Conservation (phyloP, 192 early-diverging fungal genomes). For the Backusella circina region DNA sequence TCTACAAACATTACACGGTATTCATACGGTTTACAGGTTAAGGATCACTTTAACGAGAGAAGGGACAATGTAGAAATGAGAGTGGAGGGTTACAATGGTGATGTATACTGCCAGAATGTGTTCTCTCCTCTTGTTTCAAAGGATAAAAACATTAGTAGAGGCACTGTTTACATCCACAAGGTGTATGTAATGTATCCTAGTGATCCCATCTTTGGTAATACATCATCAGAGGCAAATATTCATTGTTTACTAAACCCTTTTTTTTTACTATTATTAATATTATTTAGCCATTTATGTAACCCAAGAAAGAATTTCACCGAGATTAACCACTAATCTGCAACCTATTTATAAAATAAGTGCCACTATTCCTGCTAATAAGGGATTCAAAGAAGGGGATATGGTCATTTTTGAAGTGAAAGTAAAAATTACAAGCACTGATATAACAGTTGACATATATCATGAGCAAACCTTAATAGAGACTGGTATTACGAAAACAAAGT, state of each 20-base stretch:
- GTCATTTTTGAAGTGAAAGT: background rate
- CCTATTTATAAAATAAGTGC: background rate
- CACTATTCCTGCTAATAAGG: background rate
- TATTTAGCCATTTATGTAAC: background rate
- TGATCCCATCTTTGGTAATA: background rate
- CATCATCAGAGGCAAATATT: background rate
- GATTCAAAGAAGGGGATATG: background rate
- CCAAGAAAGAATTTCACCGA: background rate
- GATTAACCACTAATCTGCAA: background rate
- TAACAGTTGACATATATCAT: background rate
- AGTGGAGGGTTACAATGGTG: background rate
- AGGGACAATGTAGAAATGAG: background rate
- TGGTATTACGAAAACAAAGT: background rate
- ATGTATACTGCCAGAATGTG: background rate
- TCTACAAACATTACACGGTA: background rate
- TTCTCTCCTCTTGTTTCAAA: background rate
- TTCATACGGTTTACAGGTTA: background rate
- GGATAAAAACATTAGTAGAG: background rate
- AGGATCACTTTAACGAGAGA: background rate
- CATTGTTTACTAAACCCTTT: background rate
- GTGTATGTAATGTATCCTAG: background rate
- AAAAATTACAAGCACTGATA: background rate
- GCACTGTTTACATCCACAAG: background rate
- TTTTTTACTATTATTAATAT: background rate
- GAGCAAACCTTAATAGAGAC: background rate